Evolutionary conservation across 2,329 filamentous ascomycete species (phyloP).

Genomic region (Curvularia sp.): DNA sequence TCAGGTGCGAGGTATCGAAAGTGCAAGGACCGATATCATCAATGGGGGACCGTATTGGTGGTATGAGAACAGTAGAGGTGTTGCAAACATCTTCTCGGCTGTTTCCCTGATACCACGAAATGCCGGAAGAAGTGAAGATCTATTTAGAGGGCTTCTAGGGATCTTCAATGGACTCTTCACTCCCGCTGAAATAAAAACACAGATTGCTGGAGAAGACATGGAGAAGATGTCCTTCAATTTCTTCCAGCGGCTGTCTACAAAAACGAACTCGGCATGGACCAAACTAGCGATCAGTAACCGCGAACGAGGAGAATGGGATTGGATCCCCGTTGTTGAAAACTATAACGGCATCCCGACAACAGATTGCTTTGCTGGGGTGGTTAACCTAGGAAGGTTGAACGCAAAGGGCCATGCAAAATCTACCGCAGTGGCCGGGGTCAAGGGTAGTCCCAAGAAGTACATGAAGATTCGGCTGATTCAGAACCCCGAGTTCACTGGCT

Average conservation of each 20-base stretch:
- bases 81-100: conserved; percentile 13
- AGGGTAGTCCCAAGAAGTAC: conserved; percentile 10
- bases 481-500: background rate
- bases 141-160: conserved; percentile 9
- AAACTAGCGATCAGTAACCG: conserved; percentile 13
- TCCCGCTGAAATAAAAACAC: conserved; percentile 1
- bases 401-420: conserved; percentile 8
- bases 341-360: background rate
- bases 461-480: conserved; percentile 5
- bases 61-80: conserved; percentile 8
- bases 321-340: conserved; percentile 12
- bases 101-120: conserved; percentile 6
- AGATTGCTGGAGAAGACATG: conserved; percentile 8
- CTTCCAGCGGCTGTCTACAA: conserved; percentile 4
- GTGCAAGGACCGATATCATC: conserved; percentile 11
- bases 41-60: conserved; percentile 14
- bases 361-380: conserved; percentile 10
- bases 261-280: conserved; percentile 8
- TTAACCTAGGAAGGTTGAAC: conserved; percentile 6
- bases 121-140: background rate
- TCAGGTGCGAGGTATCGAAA: conserved; percentile 7
- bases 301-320: conserved; percentile 11
- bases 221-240: conserved; percentile 14
- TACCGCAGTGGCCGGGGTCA: background rate
- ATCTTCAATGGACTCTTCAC: conserved; percentile 13